Evolutionary conservation across 1,284 basidiomycete species (phyloP).

Genomic region (Volvariella surrecta): DNA sequence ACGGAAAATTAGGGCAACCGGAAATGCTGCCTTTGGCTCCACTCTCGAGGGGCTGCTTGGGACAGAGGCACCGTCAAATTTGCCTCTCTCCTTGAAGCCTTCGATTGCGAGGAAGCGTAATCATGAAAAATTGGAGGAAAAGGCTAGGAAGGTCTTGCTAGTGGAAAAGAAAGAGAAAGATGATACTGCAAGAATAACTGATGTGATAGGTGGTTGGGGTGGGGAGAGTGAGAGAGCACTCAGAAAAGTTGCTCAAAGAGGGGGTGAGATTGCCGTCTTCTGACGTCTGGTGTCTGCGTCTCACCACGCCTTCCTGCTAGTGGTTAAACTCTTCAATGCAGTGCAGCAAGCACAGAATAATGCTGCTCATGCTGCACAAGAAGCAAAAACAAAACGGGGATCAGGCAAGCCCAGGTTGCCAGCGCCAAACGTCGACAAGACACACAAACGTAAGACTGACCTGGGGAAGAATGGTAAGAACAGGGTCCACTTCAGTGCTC

Average conservation of each 20-base stretch:
- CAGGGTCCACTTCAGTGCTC: too few species aligned
- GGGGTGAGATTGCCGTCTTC: slow-evolving; percentile 40
- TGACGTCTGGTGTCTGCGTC: not conserved
- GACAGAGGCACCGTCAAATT: slow-evolving; percentile 55
- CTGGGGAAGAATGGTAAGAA: too few species aligned
- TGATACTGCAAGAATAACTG: slow-evolving; percentile 60
- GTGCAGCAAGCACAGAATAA: slow-evolving; percentile 71
- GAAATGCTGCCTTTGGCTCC: slow-evolving; percentile 62
- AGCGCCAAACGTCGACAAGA: slow-evolving; percentile 41
- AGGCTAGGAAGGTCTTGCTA: slow-evolving; percentile 60
- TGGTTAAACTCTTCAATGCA: slow-evolving; percentile 75
- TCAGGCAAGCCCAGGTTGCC: slow-evolving; percentile 65
- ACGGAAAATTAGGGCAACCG: slow-evolving; percentile 71
- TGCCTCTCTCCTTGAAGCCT: slow-evolving; percentile 71
- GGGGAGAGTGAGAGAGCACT: slow-evolving; percentile 68
- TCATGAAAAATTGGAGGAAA: slow-evolving; percentile 63
- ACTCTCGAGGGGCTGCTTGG: slow-evolving; percentile 61
- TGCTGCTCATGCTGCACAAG: slow-evolving; percentile 40
- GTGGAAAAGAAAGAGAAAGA: slow-evolving; percentile 70
- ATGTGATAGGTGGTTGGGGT: slow-evolving; percentile 80
- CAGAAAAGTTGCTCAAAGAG: slow-evolving; percentile 75
- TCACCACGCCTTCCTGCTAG: slow-evolving; percentile 25
- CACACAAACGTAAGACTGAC: slow-evolving; percentile 14
- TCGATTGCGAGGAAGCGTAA: slow-evolving; percentile 58
- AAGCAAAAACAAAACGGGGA: slow-evolving; percentile 52